A percentile compares a stretch with the other conserved stretches of the same genome.
Conservation (phyloP, 2,329 filamentous ascomycete species). For the Fusarium oxysporum region DNA sequence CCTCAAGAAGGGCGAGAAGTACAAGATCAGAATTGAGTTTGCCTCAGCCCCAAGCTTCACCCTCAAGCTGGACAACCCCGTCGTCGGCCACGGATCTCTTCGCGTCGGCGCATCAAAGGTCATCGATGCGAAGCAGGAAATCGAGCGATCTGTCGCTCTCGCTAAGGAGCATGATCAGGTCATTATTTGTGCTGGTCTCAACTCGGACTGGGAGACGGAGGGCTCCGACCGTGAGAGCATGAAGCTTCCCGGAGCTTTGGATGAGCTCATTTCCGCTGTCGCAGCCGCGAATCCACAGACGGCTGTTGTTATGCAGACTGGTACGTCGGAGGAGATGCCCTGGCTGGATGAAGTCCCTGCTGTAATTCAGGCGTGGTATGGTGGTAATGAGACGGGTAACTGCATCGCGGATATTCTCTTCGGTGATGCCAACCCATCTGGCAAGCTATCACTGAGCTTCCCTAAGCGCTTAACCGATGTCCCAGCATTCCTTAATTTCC, state of each 20-base stretch:
- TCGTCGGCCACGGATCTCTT: conserved; percentile 70
- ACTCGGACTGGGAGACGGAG: conserved; percentile 85
- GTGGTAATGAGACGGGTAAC: conserved; percentile 87
- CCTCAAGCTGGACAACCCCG: conserved; percentile 61
- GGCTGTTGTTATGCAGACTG: conserved; percentile 80
- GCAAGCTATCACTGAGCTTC: conserved; percentile 80
- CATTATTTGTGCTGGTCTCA: conserved; percentile 81
- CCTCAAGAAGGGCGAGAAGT: conserved; percentile 69
- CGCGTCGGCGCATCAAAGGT: conserved; percentile 71
- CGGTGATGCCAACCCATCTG: conserved; percentile 78
- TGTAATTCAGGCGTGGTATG: conserved; percentile 84
- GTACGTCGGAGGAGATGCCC: conserved; percentile 79
- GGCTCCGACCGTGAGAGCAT: conserved; percentile 83
- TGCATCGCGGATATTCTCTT: conserved; percentile 83
- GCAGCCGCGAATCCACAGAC: conserved; percentile 75
- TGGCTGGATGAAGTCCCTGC: conserved; percentile 69
- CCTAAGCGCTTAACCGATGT: conserved; percentile 76
- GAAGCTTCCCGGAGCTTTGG: conserved; percentile 78
- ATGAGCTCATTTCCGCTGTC: conserved; percentile 76
- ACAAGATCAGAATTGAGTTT: conserved; percentile 70
- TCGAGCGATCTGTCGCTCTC: conserved; percentile 73
- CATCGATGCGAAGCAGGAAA: conserved; percentile 68
- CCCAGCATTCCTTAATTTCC: conserved; percentile 81
- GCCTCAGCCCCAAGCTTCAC: conserved; percentile 69
- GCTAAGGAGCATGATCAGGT: conserved; percentile 81